Conservation (phyloP, 768 basidiomycete species). For the Cystofilobasidium ferigula region DNA sequence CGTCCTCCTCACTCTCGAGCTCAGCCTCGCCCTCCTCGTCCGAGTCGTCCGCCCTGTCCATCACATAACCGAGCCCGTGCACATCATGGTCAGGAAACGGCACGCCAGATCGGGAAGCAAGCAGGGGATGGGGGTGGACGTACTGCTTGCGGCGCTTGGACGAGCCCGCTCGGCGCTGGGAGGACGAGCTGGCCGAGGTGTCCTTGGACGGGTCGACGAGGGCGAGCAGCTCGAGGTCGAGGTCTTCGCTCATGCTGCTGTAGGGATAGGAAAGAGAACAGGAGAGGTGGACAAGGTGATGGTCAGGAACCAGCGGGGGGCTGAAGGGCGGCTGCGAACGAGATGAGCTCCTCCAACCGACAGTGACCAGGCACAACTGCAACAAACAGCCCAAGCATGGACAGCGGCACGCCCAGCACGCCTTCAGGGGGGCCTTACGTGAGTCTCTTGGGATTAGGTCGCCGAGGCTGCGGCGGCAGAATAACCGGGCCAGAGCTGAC, state of each 20-base stretch:
- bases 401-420: not conserved
- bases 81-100: too few relatives aligned
- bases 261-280: too few relatives aligned
- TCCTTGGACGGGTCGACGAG: conserved; percentile 48
- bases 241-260: conserved; percentile 19
- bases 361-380: not conserved
- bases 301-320: not conserved
- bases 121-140: too few relatives aligned
- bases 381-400: not conserved
- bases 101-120: too few relatives aligned
- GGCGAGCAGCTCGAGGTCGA: conserved; percentile 60
- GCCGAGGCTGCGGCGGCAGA: too few relatives aligned
- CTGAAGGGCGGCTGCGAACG: too few relatives aligned
- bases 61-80: too few relatives aligned
- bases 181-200: conserved; percentile 3
- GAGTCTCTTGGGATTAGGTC: not conserved
- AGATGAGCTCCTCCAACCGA: too few relatives aligned
- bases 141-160: conserved; percentile 10
- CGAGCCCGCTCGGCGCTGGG: conserved; percentile 19
- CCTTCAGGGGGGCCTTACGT: not conserved
- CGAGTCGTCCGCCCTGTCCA: conserved; percentile 28
- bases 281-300: not conserved
- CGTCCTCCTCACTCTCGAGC: conserved; percentile 28
- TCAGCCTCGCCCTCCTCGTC: conserved; percentile 50
- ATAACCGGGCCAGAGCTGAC: not conserved